These are phyloP conservation scores for Fraxinus velutina DNA, from an alignment of 305 asterid genomes.

Conservation along the genomic window DNA sequence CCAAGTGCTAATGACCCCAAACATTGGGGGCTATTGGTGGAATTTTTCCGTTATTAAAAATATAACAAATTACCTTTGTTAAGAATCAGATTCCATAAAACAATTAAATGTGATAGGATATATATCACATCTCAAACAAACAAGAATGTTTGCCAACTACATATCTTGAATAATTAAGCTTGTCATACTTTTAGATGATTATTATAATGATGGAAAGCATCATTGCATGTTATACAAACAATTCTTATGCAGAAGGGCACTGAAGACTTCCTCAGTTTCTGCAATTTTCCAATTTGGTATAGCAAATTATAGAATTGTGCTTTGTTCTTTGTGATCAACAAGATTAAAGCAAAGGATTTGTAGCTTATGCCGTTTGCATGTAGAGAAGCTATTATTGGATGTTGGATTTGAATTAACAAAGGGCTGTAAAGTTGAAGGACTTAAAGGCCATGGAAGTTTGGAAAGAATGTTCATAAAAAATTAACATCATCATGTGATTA, in stretches of 20 bases:
- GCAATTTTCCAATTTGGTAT: background rate
- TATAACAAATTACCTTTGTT: background rate
- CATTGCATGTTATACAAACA: background rate
- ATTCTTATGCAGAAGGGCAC: background rate
- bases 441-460: background rate
- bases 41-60: background rate
- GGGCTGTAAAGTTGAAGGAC: background rate
- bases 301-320: background rate
- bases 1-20: background rate
- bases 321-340: background rate
- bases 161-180: background rate
- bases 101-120: background rate
- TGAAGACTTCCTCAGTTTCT: background rate
- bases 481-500: background rate
- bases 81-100: background rate
- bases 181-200: background rate
- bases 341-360: background rate
- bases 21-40: background rate
- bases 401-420: background rate
- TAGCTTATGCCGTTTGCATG: background rate
- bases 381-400: background rate
- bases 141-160: background rate
- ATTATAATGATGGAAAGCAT: background rate
- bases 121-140: background rate
- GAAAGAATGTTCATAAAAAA: background rate